phyloP scores from a whole-genome alignment of 148 eudicot species.

The Tetragonia tetragonoides region DNA sequence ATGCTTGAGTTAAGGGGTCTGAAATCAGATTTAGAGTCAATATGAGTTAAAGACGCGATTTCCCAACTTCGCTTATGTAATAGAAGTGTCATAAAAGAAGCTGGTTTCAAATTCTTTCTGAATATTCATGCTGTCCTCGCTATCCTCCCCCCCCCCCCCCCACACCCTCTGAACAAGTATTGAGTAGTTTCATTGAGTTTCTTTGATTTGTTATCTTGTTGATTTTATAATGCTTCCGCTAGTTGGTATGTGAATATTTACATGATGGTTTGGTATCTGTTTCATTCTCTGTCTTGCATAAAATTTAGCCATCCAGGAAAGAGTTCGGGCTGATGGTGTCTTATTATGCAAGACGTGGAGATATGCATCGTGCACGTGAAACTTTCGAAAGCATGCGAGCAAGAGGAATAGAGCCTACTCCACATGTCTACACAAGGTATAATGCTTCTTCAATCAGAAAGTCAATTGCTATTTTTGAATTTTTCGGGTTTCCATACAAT shows the following conservation, averaged over 20 bases:
- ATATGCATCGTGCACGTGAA: conserved; percentile 95
- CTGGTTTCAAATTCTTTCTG: neutral
- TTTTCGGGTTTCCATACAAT: neutral
- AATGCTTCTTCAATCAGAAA: neutral
- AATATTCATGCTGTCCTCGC: neutral
- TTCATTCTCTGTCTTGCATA: neutral
- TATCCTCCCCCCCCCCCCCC: neutral
- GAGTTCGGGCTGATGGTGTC: conserved; percentile 92
- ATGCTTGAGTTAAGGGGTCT: too few relatives aligned
- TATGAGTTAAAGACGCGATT: neutral
- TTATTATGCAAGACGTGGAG: conserved; percentile 91
- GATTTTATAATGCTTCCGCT: neutral
- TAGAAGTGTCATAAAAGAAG: neutral
- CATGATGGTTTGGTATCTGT: too few relatives aligned
- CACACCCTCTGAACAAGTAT: too few relatives aligned
- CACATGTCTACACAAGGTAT: conserved; percentile 85
- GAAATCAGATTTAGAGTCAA: neutral
- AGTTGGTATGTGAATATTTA: neutral
- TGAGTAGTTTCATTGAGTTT: too few relatives aligned
- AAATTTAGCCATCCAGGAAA: conserved; percentile 88
- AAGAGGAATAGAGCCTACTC: conserved; percentile 89
- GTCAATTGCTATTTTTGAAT: neutral
- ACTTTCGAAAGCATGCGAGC: conserved; percentile 95
- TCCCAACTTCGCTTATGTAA: neutral
- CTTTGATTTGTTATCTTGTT: too few relatives aligned